phyloP scores from a whole-genome alignment of 2,329 filamentous ascomycete species.

The Colletotrichum sp. region DNA sequence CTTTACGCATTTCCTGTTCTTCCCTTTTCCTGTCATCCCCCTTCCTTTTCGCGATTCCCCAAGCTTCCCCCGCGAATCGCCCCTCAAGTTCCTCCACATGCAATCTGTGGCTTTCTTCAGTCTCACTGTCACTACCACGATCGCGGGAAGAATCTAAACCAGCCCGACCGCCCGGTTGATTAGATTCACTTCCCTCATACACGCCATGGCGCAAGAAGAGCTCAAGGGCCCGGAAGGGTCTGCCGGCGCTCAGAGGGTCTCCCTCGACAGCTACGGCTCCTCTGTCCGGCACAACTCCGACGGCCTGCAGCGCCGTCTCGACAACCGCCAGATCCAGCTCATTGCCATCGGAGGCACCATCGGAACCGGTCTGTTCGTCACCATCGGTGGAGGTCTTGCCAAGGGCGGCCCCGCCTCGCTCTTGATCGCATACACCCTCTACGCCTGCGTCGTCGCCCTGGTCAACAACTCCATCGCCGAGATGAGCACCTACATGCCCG shows the following conservation, averaged over 20 bases:
- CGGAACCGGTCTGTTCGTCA: slow-evolving; percentile 53
- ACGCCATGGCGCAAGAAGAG: slow-evolving; percentile 1
- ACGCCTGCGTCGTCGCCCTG: slow-evolving; percentile 36
- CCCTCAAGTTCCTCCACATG: slow-evolving; percentile 2
- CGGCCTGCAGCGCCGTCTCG: slow-evolving; percentile 39
- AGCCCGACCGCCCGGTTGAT: background rate
- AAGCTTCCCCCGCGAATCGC: background rate
- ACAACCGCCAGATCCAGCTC: slow-evolving; percentile 45
- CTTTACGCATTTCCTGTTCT: background rate
- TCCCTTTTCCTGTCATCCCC: background rate
- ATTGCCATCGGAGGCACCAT: slow-evolving; percentile 53
- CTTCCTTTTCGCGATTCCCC: background rate
- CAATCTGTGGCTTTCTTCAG: background rate
- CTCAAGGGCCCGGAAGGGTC: slow-evolving; percentile 11
- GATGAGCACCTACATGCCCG: slow-evolving; percentile 37
- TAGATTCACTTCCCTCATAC: background rate
- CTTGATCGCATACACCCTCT: slow-evolving; percentile 16
- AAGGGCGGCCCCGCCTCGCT: slow-evolving; percentile 19
- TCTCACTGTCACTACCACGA: background rate
- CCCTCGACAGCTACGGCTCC: slow-evolving; percentile 19
- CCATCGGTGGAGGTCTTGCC: slow-evolving; percentile 42
- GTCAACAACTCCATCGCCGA: slow-evolving; percentile 41
- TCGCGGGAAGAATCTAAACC: background rate
- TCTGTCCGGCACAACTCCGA: slow-evolving; percentile 20
- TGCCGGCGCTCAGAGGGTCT: background rate